Evolutionary conservation across 139 green algal genomes (phyloP).

Genomic region (Picocystis salinarum): DNA sequence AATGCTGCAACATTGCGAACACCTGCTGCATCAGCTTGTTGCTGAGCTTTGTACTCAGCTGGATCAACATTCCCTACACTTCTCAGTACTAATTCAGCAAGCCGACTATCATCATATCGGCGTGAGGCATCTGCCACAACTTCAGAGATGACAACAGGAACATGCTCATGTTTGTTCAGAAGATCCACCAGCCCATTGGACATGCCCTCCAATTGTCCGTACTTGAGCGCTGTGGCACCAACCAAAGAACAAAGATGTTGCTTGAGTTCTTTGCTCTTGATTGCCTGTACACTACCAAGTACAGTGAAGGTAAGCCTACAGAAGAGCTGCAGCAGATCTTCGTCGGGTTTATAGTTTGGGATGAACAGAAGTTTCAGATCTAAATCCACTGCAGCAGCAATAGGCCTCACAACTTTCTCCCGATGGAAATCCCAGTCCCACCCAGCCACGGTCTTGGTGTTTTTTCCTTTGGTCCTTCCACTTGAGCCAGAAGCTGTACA

Average conservation of each 20-base stretch:
- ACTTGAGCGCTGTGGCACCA: conserved; percentile 23
- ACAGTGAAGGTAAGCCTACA: conserved; percentile 10
- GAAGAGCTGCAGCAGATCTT: conserved; percentile 30
- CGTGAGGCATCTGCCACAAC: conserved; percentile 22
- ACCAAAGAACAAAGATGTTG: not conserved
- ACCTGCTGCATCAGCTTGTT: conserved; percentile 25
- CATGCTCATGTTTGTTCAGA: conserved; percentile 49
- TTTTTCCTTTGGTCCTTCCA: conserved; percentile 13
- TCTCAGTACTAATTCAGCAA: conserved; percentile 39
- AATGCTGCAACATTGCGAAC: conserved; percentile 33
- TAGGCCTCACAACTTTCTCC: conserved; percentile 19
- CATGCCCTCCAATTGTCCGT: conserved; percentile 37
- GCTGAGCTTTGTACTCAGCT: conserved; percentile 28
- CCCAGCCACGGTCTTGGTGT: conserved; percentile 4
- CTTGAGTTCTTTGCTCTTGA: conserved; percentile 9
- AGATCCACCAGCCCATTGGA: conserved; percentile 29
- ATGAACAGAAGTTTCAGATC: conserved; percentile 41
- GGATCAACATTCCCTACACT: conserved; percentile 43
- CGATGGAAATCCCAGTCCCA: conserved; percentile 39
- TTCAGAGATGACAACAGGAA: conserved; percentile 32
- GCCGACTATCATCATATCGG: conserved; percentile 21
- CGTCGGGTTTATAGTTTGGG: conserved; percentile 15
- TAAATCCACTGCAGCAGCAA: conserved; percentile 19
- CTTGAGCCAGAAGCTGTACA: not conserved
- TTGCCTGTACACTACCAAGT: conserved; percentile 17